phyloP scores from a whole-genome alignment of 805 yeast species.

The Saccharomyces eubayanus region DNA sequence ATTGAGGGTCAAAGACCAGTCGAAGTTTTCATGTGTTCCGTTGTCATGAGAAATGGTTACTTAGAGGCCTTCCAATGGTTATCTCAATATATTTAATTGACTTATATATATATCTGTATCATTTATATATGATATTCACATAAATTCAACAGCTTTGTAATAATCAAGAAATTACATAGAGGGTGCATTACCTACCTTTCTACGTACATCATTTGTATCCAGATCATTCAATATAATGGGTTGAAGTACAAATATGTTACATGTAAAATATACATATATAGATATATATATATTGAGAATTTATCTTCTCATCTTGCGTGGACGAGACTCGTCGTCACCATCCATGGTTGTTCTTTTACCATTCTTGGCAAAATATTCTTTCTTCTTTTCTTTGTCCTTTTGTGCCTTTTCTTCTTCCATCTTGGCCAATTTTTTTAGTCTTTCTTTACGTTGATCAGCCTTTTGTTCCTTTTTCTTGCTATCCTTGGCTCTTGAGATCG shows the following conservation, averaged over 20 bases:
- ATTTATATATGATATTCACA: background rate
- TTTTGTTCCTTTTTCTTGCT: slow-evolving; percentile 66
- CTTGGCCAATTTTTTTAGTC: slow-evolving; percentile 68
- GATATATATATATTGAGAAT: background rate
- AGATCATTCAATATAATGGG: slow-evolving; percentile 1
- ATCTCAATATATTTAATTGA: slow-evolving; percentile 74
- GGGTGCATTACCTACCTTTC: background rate
- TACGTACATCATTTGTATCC: background rate
- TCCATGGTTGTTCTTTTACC: slow-evolving; percentile 51
- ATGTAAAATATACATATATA: background rate
- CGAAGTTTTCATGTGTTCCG: slow-evolving; percentile 95
- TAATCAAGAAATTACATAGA: background rate
- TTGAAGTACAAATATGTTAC: slow-evolving; percentile 39
- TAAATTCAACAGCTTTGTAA: background rate
- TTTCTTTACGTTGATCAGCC: slow-evolving; percentile 64
- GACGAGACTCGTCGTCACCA: slow-evolving; percentile 21
- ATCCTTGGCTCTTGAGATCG: slow-evolving; percentile 80
- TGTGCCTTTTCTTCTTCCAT: slow-evolving; percentile 60
- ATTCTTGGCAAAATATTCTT: slow-evolving; percentile 69
- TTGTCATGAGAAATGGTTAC: slow-evolving; percentile 97
- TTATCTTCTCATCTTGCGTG: slow-evolving; percentile 21
- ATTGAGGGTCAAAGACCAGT: slow-evolving; percentile 77
- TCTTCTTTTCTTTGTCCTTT: slow-evolving; percentile 76
- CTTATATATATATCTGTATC: background rate
- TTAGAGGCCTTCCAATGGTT: slow-evolving; percentile 98